Percentiles rank a stretch among this genome's conserved stretches.
Evolutionary conservation across 2,329 filamentous ascomycete species (phyloP).

Genomic region (Trichoderma pleuroti): DNA sequence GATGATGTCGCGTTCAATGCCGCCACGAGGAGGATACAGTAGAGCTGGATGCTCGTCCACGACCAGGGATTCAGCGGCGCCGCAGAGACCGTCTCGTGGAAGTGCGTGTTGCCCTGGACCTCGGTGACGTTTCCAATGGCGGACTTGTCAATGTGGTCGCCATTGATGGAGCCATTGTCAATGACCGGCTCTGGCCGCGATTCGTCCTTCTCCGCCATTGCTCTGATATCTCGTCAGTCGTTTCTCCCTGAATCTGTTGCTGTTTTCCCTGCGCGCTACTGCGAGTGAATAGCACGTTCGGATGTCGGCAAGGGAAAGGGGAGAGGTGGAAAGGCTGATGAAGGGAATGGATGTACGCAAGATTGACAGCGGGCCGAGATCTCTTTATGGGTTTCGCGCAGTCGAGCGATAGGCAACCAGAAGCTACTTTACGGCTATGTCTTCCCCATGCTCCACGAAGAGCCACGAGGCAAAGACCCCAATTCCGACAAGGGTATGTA

Average conservation of each 20-base stretch:
- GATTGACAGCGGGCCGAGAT: conserved; percentile 8
- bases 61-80: conserved; percentile 33
- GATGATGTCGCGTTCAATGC: conserved; percentile 38
- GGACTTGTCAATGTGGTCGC: conserved; percentile 23
- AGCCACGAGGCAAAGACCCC: conserved; percentile 2
- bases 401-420: not conserved
- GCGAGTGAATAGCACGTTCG: not conserved
- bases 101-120: conserved; percentile 30
- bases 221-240: not conserved
- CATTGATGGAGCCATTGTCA: conserved; percentile 20
- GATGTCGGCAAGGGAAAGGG: not conserved
- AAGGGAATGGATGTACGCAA: not conserved
- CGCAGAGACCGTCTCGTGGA: conserved; percentile 28
- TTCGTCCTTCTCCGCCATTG: conserved; percentile 16
- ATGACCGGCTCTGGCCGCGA: conserved; percentile 6
- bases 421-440: not conserved
- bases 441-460: conserved; percentile 2
- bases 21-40: conserved; percentile 35
- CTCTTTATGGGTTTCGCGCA: conserved; percentile 8
- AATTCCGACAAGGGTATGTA: not conserved
- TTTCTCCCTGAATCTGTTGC: not conserved
- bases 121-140: conserved; percentile 25
- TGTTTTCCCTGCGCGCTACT: not conserved
- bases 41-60: conserved; percentile 35
- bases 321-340: not conserved